Base-by-base conservation (phyloP, 345 rosid genomes). In the Moricandia arvensis region DNA sequence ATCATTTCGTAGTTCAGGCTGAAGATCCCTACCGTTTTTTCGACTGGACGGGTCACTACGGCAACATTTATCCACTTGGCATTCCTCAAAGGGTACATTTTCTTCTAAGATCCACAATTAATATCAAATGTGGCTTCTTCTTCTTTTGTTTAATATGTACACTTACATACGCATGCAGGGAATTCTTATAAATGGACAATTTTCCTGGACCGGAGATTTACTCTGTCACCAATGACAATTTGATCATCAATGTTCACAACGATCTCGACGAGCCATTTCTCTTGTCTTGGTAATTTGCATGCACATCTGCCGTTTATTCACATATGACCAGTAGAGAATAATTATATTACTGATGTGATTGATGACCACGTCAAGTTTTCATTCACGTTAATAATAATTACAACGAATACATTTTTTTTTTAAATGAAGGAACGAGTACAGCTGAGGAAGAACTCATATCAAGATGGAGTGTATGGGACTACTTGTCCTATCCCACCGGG, bases 401-500 rank as follows among this genome's bases (percentile, higher is more conserved):
- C 6, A 51, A 75, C 3, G 31, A 66, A 58, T 26, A 58, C 6
- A 26, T 15, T 3, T 5, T 53, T 38, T n/a, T n/a, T n/a, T n/a
- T n/a, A n/a, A n/a, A n/a, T 45, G 65, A 38, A 95, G 99, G 99
- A 92, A 87, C 75, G 99, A 3, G 80, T 92, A 64, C 99, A 92
- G 64, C 85, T 89, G 79, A 88, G 98, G 84, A 92, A 84, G 74
- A 95, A 95, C 65, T 95, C 99, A 5, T 95, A 24, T 27, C 79
- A 84, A 72, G 99, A 95, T 67, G 99, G 99, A 71, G 93, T 95
- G 12, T 86, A 73, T 41, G 99, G 99, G 29, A 95, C 98, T n/a
- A 92, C 94, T 45, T 95, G 99, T 41, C 99, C 98, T 26, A 95
- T 95, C 77, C 98, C 98, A 10, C 97, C 99, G 0, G 96, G 96